Conservation (phyloP, 1,139 yeast genomes). For the Entelexis paramagnoliae region DNA sequence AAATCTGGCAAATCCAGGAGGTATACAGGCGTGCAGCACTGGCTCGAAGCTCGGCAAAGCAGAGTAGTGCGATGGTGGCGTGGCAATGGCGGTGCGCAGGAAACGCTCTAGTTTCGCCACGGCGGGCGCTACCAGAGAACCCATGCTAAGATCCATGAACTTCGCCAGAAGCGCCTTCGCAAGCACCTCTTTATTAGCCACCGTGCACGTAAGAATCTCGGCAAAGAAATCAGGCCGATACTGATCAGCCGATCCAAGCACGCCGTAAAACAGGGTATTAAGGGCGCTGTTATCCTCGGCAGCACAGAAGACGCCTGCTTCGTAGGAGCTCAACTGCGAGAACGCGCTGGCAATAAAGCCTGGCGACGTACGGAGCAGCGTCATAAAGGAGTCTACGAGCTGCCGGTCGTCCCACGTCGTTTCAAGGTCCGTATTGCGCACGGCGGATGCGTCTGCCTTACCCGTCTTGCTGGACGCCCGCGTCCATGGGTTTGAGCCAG, state of each 20-base stretch:
- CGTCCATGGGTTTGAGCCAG: conserved; percentile 9
- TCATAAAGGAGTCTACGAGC: conserved; percentile 30
- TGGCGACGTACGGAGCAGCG: conserved; percentile 32
- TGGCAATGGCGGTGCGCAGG: conserved; percentile 5
- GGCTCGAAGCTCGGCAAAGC: background rate
- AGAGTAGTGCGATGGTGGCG: background rate
- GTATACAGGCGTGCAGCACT: conserved; percentile 6
- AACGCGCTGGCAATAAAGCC: conserved; percentile 31
- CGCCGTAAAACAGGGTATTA: conserved; percentile 29
- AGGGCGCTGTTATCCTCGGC: conserved; percentile 28
- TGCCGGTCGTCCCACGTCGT: conserved; percentile 27
- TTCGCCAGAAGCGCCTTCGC: background rate
- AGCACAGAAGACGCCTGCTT: conserved; percentile 26
- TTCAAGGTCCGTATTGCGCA: conserved; percentile 2
- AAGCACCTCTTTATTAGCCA: background rate
- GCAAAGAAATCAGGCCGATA: conserved; percentile 30
- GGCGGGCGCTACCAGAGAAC: background rate
- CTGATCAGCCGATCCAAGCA: conserved; percentile 23
- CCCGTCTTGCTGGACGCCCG: conserved; percentile 8
- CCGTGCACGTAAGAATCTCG: conserved; percentile 9
- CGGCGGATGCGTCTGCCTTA: background rate
- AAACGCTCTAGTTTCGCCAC: conserved; percentile 15
- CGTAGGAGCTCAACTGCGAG: conserved; percentile 26
- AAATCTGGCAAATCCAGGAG: conserved; percentile 5
- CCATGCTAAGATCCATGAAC: conserved; percentile 9